Percentiles rank a stretch among this genome's conserved stretches.
Evolutionary conservation across 805 yeast species (phyloP).

Genomic region (Ogataea paraovalis): DNA sequence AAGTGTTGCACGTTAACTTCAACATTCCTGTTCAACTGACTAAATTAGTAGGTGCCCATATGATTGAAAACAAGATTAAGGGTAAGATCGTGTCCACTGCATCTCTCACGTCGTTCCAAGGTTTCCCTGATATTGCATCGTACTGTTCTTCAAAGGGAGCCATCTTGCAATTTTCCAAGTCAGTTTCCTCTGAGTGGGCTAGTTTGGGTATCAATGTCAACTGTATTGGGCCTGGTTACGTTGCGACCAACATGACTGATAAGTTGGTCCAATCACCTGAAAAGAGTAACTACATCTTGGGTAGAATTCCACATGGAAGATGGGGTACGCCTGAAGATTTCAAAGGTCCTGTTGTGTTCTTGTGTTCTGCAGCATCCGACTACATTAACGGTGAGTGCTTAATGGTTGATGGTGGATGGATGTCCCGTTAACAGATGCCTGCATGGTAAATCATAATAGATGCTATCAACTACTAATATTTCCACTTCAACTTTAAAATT

Average conservation of each 20-base stretch:
- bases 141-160: slow-evolving; percentile 43
- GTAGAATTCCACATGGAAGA: slow-evolving; percentile 42
- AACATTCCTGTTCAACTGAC: slow-evolving; percentile 36
- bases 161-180: slow-evolving; percentile 33
- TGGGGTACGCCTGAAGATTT: slow-evolving; percentile 49
- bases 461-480: no score
- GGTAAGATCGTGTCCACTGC: slow-evolving; percentile 43
- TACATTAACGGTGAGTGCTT: slow-evolving; percentile 50
- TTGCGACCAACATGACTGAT: slow-evolving; percentile 43
- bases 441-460: no score
- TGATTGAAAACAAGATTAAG: slow-evolving; percentile 28
- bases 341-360: slow-evolving; percentile 39
- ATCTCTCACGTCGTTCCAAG: slow-evolving; percentile 39
- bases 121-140: slow-evolving; percentile 35
- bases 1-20: slow-evolving; percentile 39
- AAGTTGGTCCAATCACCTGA: slow-evolving; percentile 25
- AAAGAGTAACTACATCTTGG: slow-evolving; percentile 27
- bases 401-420: slow-evolving; percentile 55
- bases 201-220: slow-evolving; percentile 42
- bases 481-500: no score
- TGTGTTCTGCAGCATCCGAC: slow-evolving; percentile 47
- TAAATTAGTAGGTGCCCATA: slow-evolving; percentile 34
- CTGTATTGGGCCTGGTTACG: slow-evolving; percentile 48
- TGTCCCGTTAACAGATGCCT: slow-evolving; percentile 30
- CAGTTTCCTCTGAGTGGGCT: slow-evolving; percentile 44